phyloP scores from a whole-genome alignment of 257 asterid genomes.

The Solanum dulcamara region DNA sequence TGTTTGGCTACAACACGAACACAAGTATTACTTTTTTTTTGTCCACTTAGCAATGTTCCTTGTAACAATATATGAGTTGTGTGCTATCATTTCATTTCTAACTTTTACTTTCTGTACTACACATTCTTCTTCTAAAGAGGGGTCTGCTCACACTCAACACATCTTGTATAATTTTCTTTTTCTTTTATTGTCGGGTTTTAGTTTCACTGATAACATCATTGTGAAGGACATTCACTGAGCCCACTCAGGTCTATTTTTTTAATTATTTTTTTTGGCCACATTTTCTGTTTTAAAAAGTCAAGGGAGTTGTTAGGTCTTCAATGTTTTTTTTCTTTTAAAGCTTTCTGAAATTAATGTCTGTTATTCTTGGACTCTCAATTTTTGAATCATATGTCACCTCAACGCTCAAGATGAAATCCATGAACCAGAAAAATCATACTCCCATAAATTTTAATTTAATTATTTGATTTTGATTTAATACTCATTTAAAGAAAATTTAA shows the following conservation, averaged over 20 bases:
- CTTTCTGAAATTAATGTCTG: neutral
- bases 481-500: neutral
- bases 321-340: neutral
- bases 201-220: neutral
- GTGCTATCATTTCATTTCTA: neutral
- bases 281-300: neutral
- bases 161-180: neutral
- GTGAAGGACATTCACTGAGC: neutral
- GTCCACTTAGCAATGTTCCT: neutral
- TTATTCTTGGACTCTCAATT: neutral
- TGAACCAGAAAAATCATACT: neutral
- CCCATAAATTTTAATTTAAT: neutral
- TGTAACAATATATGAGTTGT: neutral
- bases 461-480: neutral
- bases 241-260: neutral
- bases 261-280: neutral
- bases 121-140: neutral
- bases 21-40: neutral
- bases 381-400: neutral
- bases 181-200: neutral
- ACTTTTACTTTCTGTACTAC: neutral
- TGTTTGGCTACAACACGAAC: neutral
- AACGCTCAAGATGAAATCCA: neutral
- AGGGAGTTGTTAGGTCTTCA: neutral
- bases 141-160: neutral